Base-by-base conservation (phyloP, 768 basidiomycete genomes). In the Tylopilus intermedius region DNA sequence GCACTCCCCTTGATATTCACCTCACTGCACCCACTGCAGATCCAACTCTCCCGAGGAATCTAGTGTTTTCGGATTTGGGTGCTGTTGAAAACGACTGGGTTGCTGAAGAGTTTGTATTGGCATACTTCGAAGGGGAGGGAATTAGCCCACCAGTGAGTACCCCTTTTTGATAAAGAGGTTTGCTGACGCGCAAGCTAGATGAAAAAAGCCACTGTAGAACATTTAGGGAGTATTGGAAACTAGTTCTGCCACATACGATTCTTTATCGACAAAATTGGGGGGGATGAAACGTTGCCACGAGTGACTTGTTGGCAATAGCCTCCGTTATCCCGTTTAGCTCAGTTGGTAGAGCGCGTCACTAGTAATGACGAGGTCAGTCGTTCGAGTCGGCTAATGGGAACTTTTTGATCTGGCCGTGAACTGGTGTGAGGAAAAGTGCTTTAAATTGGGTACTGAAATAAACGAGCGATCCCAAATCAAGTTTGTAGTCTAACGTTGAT, bases 1-100 rank as follows among this genome's bases (percentile, higher is more conserved):
- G 82, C 58, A 71, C 75, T 7, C 78, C 87, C 10, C 72, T 90
- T 24, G 88, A 91, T 60, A 77, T 90, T 37, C 76, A 85, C 44
- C 72, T 90, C 38, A 72, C 82, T 2, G 76, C 81, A 3, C 86
- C 87, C 14, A 66, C 64, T 2, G 55, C 51, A 9, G 73, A 76
- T 15, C 65, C 75, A 9, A 73, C 71, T 18, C 73, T 71, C 51
- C 77, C 75, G 22, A 78, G 87, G 27, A 71, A 74, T 18, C 65
- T 90, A 43, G 72, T 87, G 18, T 81, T 88, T 63, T 76, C 84
- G 39, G 89, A 90, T 61, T 68, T 93, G 45, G 90, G 90, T 32
- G 68, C 77, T 0, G 74, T 93, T 22, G 82, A 88, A 58, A 81
- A 73, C 62, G 78, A 82, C 58, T 91, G 88, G 87, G 77, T 91